A percentile compares a stretch with the other conserved stretches of the same genome.
These are phyloP conservation scores for Solanum neorickii DNA, from an alignment of 257 asterid species.

Conservation along the genomic window DNA sequence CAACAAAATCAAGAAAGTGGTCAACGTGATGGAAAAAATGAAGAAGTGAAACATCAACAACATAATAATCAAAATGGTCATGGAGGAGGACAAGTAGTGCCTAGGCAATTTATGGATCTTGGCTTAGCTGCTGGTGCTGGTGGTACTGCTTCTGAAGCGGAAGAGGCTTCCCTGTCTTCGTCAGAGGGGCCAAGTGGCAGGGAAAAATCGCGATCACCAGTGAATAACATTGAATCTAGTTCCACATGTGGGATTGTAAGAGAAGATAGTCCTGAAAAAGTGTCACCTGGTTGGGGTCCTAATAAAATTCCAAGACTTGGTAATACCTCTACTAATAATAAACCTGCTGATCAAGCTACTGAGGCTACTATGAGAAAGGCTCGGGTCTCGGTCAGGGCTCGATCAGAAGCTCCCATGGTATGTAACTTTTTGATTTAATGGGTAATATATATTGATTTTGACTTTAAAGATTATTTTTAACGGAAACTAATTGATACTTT, in stretches of 20 bases:
- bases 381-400: slow-evolving; percentile 87
- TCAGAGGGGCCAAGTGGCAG: slow-evolving; percentile 38
- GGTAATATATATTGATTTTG: not conserved
- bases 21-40: slow-evolving; percentile 2
- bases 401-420: slow-evolving; percentile 91
- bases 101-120: slow-evolving; percentile 84
- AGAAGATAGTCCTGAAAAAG: slow-evolving; percentile 30
- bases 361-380: slow-evolving; percentile 98
- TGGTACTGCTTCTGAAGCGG: slow-evolving; percentile 15
- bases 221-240: slow-evolving; percentile 10
- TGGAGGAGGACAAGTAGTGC: slow-evolving; percentile 19
- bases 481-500: not conserved
- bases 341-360: slow-evolving; percentile 52
- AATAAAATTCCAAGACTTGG: slow-evolving; percentile 36
- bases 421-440: not conserved
- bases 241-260: not conserved
- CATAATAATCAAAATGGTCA: slow-evolving; percentile 6
- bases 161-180: slow-evolving; percentile 45
- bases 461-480: not conserved
- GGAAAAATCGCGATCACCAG: slow-evolving; percentile 22
- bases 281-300: slow-evolving; percentile 25
- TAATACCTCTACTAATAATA: slow-evolving; percentile 24
- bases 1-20: slow-evolving; percentile 15
- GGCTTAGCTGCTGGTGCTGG: slow-evolving; percentile 29
- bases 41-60: not conserved